A percentile compares a stretch with the other conserved stretches of the same genome.
phyloP scores from a whole-genome alignment of 331 rosid species.

The Spiraea crenata region DNA sequence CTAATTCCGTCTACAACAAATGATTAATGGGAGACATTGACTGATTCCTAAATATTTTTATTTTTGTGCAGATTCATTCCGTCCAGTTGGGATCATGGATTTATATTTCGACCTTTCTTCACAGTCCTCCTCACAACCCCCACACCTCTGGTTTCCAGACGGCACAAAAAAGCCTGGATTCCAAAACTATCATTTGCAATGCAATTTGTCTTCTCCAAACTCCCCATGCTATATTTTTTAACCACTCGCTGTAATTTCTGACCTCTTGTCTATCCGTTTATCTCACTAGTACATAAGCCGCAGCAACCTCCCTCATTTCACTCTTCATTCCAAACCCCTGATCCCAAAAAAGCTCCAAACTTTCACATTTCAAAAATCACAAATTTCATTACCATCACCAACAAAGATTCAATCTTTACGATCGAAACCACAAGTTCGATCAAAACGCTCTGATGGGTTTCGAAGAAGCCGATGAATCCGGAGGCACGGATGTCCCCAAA shows the following conservation, averaged over 20 bases:
- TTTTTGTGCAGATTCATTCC: background rate
- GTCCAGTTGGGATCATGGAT: background rate
- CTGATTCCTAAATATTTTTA: too few species aligned
- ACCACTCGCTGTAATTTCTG: background rate
- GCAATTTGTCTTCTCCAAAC: background rate
- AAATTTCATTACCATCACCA: too few species aligned
- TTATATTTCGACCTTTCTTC: background rate
- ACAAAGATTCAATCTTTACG: background rate
- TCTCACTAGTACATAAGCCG: too few species aligned
- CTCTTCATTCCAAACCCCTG: too few species aligned
- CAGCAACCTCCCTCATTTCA: too few species aligned
- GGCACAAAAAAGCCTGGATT: background rate
- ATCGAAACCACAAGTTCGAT: background rate
- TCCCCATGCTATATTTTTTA: background rate
- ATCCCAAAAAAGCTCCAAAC: too few species aligned
- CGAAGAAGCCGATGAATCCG: conserved; percentile 37
- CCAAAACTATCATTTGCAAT: background rate
- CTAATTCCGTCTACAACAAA: background rate
- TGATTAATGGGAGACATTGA: background rate
- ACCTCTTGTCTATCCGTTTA: background rate
- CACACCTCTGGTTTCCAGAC: conserved; percentile 5
- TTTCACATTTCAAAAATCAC: too few species aligned
- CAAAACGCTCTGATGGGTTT: conserved; percentile 45
- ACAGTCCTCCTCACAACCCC: background rate
- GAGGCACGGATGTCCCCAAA: conserved; percentile 6